A percentile compares a stretch with the other conserved stretches of the same genome.
These are phyloP conservation scores for Garcia nutans DNA, from an alignment of 345 rosid genomes.

Conservation along the genomic window DNA sequence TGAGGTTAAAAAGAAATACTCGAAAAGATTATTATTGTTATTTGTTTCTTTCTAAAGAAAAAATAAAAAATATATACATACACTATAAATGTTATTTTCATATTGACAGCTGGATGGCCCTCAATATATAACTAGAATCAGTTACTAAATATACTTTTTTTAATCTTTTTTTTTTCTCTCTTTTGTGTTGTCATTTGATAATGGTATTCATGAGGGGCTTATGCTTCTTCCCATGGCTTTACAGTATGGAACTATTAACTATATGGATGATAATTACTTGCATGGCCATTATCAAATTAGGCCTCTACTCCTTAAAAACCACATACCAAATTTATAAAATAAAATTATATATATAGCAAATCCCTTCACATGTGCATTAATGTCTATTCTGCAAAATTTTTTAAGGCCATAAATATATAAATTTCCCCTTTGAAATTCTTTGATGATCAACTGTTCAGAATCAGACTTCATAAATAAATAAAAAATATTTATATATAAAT, in stretches of 20 bases:
- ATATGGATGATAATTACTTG: background rate
- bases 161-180: background rate
- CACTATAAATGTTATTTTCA: too few relatives aligned
- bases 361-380: conserved; percentile 44
- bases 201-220: conserved; percentile 32
- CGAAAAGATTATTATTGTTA: too few relatives aligned
- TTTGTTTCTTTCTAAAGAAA: too few relatives aligned
- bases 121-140: too few relatives aligned
- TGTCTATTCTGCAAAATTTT: conserved; percentile 14
- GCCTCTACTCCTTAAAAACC: conserved; percentile 6
- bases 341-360: conserved; percentile 3
- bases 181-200: conserved; percentile 6
- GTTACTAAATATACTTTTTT: too few relatives aligned
- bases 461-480: background rate
- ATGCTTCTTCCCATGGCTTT: conserved; percentile 29
- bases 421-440: conserved; percentile 13
- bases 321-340: too few relatives aligned
- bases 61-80: too few relatives aligned
- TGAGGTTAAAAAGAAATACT: too few relatives aligned
- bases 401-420: background rate
- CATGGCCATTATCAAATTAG: conserved; percentile 6
- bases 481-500: background rate
- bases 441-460: background rate
- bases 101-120: too few relatives aligned
- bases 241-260: conserved; percentile 22